Evolutionary conservation across 345 rosid genomes (phyloP).

Genomic region (Salix brachista): DNA sequence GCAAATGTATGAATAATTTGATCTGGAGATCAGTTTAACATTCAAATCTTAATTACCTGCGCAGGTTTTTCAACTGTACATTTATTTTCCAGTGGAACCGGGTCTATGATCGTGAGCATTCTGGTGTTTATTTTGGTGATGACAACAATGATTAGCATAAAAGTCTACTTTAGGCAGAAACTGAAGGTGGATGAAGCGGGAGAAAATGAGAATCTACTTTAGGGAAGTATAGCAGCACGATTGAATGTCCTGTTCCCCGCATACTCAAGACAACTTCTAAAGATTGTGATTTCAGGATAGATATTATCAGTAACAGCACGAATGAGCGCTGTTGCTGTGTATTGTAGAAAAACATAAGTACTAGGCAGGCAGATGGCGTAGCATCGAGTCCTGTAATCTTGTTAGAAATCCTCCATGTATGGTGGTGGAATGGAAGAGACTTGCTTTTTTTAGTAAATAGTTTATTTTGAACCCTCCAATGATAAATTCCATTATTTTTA

Average conservation of each 20-base stretch:
- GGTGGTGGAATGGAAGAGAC: no score
- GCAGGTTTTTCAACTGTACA: conserved; percentile 9
- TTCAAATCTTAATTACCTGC: not conserved
- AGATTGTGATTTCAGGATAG: not conserved
- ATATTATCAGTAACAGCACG: not conserved
- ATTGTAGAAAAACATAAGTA: not conserved
- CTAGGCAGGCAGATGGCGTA: no score
- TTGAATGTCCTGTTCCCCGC: not conserved
- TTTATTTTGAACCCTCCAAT: no score
- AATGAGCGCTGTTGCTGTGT: not conserved
- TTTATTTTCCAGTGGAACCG: not conserved
- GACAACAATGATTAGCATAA: conserved; percentile 3
- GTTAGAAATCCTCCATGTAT: no score
- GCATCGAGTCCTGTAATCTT: no score
- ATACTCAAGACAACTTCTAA: not conserved
- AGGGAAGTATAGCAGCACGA: not conserved
- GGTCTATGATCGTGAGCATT: not conserved
- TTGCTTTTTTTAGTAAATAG: no score
- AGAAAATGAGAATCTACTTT: conserved; percentile 8
- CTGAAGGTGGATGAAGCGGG: not conserved
- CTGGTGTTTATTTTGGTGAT: conserved; percentile 10
- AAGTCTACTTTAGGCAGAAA: conserved; percentile 4
- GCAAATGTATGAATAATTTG: not conserved
- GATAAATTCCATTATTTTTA: no score
- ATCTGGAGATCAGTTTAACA: not conserved